Evolutionary conservation across 148 eudicot genomes (phyloP), one percentile per base, ranked within the genome.

Genomic region (Vaccinium myrtillus): DNA sequence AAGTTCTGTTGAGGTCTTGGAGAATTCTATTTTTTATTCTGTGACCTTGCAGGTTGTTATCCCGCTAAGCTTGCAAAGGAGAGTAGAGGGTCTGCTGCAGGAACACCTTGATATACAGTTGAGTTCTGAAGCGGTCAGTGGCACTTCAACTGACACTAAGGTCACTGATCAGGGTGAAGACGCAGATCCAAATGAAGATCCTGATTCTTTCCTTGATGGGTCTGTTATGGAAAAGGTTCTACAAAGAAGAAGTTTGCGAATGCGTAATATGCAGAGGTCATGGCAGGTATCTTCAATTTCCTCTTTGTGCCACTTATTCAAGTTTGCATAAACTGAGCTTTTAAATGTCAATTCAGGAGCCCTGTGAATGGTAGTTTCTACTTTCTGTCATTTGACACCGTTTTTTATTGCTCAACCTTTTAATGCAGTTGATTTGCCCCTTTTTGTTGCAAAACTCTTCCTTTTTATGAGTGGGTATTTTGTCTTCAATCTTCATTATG

Each of bases 211-310:
- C 77, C 84, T 94, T 81, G 99, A 97, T 91, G 92, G 90, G 61
- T 95, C 99, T 81, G 97, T 97, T 48, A 95, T 97, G 98, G 99
- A 97, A 85, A 94, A 88, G 88, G 92, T 97, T 88, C 98, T 97
- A 58, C 98, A 94, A 81, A 93, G 98, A 85, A 91, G 91, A 87
- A 95, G 99, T 87, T 91, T 95, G 91, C 89, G 92, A 81, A 83
- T 95, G 93, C 94, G 98, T 48, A 97, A 97, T 89, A 92, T 93
- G 98, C 99, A 97, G 91, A 94, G 98, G 89, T 75, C 95, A 81
- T 95, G 99, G 99, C 96, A 94, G 98, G 99, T 94, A 82, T 79
- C 56, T 79, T 79, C 55, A 74, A 58, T 77, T 83, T 49, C 10
- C 32, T 81, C 23, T 27, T 50, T 51, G 23, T 61, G n/a, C 54